These are phyloP conservation scores for Aspergillus olivimuriae DNA, from an alignment of 495 filamentous ascomycete genomes.

Conservation along the genomic window DNA sequence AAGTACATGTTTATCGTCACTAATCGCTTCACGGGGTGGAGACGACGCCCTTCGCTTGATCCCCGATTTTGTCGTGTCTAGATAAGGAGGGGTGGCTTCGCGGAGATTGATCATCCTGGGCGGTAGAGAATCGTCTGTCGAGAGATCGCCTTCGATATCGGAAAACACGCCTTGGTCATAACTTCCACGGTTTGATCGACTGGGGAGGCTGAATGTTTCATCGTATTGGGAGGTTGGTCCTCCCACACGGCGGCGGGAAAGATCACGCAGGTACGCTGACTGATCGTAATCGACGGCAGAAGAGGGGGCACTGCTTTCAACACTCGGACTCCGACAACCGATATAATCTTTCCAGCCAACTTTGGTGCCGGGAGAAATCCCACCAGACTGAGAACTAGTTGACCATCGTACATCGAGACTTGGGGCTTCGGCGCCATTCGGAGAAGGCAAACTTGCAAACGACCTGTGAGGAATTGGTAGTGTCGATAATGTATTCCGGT, in stretches of 20 bases:
- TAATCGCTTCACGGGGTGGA: slow-evolving; percentile 65
- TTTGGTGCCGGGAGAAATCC: slow-evolving; percentile 41
- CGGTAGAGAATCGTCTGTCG: slow-evolving; percentile 57
- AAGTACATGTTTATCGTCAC: slow-evolving; percentile 57
- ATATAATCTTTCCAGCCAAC: slow-evolving; percentile 35
- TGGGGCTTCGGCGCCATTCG: slow-evolving; percentile 38
- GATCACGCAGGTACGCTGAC: slow-evolving; percentile 26
- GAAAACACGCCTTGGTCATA: slow-evolving; percentile 57
- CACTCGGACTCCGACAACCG: slow-evolving; percentile 45
- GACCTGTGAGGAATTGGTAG: slow-evolving; percentile 40
- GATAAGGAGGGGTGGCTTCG: slow-evolving; percentile 42
- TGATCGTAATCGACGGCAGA: slow-evolving; percentile 38
- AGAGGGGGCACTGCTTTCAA: slow-evolving; percentile 43
- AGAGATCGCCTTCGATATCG: slow-evolving; percentile 59
- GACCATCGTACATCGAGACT: slow-evolving; percentile 37
- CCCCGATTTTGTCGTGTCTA: slow-evolving; percentile 43
- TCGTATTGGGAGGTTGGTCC: slow-evolving; percentile 42
- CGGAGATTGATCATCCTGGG: slow-evolving; percentile 57
- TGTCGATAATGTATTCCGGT: slow-evolving; percentile 43
- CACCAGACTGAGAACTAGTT: slow-evolving; percentile 38
- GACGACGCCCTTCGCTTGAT: slow-evolving; percentile 80
- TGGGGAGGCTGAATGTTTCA: slow-evolving; percentile 40
- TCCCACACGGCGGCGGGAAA: slow-evolving; percentile 28
- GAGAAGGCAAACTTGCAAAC: slow-evolving; percentile 38
- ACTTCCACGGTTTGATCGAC: slow-evolving; percentile 51